Evolutionary conservation across 208 protist species (phyloP).

Genomic region (Acanthamoeba lenticulata): DNA sequence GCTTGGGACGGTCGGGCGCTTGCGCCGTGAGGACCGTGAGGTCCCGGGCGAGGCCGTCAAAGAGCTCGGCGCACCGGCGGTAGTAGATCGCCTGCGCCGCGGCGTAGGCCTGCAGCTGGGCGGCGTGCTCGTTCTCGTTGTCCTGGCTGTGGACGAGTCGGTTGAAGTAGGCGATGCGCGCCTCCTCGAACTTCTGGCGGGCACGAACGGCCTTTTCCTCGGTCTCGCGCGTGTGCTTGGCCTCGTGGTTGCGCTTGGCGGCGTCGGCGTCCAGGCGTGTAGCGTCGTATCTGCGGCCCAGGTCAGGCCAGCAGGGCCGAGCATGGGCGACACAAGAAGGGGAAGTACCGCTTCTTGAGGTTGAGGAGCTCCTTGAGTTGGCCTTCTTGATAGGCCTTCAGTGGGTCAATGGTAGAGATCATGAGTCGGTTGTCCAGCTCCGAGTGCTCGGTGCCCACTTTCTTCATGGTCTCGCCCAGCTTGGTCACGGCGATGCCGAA

Average conservation of each 20-base stretch:
- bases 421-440: constrained; percentile 37
- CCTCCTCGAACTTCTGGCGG: constrained; percentile 23
- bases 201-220: not conserved
- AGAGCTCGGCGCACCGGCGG: not conserved
- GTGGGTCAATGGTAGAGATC: not conserved
- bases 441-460: constrained; percentile 17
- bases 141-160: constrained; percentile 33
- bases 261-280: not conserved
- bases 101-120: constrained; percentile 44
- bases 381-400: not conserved
- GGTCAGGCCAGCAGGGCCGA: not conserved
- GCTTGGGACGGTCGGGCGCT: not conserved
- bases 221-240: not conserved
- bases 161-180: constrained; percentile 21
- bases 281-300: not conserved
- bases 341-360: not conserved
- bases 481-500: constrained; percentile 33
- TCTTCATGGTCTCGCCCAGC: constrained; percentile 47
- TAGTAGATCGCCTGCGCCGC: constrained; percentile 55
- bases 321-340: too few relatives aligned
- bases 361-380: constrained; percentile 21
- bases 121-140: constrained; percentile 22
- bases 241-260: not conserved
- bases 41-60: not conserved
- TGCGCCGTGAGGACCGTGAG: not conserved